Percentiles rank a stretch among this genome's conserved stretches.
phyloP scores from a whole-genome alignment of 495 filamentous ascomycete species.

The Aspergillus carlsbadensis region DNA sequence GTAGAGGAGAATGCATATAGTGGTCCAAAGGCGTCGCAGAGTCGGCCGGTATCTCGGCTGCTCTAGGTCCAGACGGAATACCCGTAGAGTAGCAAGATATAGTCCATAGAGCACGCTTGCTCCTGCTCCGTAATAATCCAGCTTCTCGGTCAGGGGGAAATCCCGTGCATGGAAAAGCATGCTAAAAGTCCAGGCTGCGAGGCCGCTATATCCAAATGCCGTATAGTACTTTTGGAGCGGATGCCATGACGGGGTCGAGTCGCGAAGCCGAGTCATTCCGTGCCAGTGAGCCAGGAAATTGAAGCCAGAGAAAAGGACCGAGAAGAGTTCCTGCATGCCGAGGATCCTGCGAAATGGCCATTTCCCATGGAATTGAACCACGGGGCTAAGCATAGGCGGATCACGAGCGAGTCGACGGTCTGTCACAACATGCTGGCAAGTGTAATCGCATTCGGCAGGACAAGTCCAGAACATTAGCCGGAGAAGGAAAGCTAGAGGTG shows the following conservation, averaged over 20 bases:
- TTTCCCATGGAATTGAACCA: constrained; percentile 98
- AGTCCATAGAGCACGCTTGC: constrained; percentile 88
- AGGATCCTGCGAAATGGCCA: constrained; percentile 92
- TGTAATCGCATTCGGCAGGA: constrained; percentile 93
- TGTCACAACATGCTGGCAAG: constrained; percentile 94
- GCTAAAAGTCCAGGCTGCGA: constrained; percentile 82
- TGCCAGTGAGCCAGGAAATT: constrained; percentile 86
- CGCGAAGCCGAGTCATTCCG: constrained; percentile 69
- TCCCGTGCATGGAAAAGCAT: constrained; percentile 90
- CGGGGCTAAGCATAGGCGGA: constrained; percentile 58
- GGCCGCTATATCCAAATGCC: constrained; percentile 74
- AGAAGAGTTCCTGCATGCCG: constrained; percentile 92
- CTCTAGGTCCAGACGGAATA: constrained; percentile 76
- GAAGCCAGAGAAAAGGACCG: constrained; percentile 86
- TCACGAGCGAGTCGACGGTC: constrained; percentile 63
- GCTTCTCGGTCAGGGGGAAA: constrained; percentile 80
- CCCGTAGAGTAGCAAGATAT: constrained; percentile 75
- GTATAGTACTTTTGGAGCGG: constrained; percentile 79
- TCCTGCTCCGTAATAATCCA: constrained; percentile 95
- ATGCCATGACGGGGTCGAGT: constrained; percentile 68
- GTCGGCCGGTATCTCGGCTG: constrained; percentile 53
- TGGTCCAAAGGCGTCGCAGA: constrained; percentile 70
- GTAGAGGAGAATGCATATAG: constrained; percentile 69
- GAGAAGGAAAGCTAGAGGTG: constrained; percentile 42
- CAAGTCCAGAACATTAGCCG: constrained; percentile 63